Evolutionary conservation across 345 rosid species (phyloP), one percentile per base, ranked within the genome.

Genomic region (Geranium brycei): DNA sequence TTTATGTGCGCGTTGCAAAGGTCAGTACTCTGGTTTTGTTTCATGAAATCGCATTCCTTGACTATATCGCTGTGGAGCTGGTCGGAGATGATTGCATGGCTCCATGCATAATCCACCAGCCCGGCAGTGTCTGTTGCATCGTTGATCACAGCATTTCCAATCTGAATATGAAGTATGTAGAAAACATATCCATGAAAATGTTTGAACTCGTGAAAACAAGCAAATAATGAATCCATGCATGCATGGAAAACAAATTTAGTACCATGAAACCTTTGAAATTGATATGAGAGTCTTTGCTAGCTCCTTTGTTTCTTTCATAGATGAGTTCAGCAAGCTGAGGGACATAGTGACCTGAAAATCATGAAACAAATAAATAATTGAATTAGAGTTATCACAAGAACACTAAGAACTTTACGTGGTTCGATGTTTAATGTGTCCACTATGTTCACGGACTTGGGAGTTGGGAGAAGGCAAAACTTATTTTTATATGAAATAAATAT

Each of bases 221-320:
- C 19, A 7, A 57, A 8, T 11, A 59, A 28, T 11, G 53, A 11
- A 47, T 47, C 53, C 11, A 47, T 6, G 53, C 53, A 47, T 8
- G 15, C 14, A 6, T 47, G 41, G 10, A 4, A 7, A 35, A 35
- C 5, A 19, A 16, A 51, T 17, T 3, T 5, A 23, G 18, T 70
- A 87, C 95, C 86, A 89, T 83, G 81, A 89, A 76, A 14, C 96
- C 95, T 65, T 85, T 89, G 59, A 89, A 79, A 64, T 89, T 87
- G 64, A 89, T 87, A 66, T 64, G 72, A 2, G 78, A 69, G 28
- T 68, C 70, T 28, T 58, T 62, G 63, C 41, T 56, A 13, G 70
- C 78, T 19, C 58, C 67, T 72, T 80, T 72, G 79, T 87, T 87
- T 65, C 76, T 75, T 31, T 87, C 83, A 64, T 73, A 74, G 47